A percentile compares a stretch with the other conserved stretches of the same genome.
Conservation (phyloP, 2,329 filamentous ascomycete species). For the Xylariaceae sp. region DNA sequence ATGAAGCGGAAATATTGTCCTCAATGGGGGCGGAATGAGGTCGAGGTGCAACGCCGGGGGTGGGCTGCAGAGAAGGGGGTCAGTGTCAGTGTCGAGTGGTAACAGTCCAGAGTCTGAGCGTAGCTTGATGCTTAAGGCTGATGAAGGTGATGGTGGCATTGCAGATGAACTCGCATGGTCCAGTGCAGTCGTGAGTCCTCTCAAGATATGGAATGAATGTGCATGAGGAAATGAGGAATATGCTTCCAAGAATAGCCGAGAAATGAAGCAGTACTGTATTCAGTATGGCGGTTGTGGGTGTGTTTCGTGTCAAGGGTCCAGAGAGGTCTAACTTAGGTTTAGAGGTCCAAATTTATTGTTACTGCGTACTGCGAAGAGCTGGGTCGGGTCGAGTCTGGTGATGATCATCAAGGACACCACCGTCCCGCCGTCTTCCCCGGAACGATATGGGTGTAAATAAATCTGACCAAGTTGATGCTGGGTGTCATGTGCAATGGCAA, state of each 20-base stretch:
- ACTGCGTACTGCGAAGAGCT: no score
- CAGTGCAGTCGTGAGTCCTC: slow-evolving; percentile 3
- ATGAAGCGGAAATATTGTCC: not conserved
- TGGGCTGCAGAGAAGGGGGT: not conserved
- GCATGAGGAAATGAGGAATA: not conserved
- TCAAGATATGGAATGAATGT: not conserved
- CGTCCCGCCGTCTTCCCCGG: slow-evolving; percentile 3
- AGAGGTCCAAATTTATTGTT: slow-evolving; percentile 21
- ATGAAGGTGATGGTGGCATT: slow-evolving; percentile 20
- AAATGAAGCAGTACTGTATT: slow-evolving; percentile 9
- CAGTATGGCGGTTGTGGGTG: slow-evolving; percentile 4
- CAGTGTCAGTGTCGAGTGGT: not conserved
- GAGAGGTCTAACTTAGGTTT: no score
- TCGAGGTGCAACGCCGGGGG: no score
- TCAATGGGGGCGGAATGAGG: not conserved
- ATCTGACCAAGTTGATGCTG: not conserved
- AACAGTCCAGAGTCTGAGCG: not conserved
- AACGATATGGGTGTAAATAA: not conserved
- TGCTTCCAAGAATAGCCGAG: slow-evolving; percentile 27
- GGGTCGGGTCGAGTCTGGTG: slow-evolving; percentile 7
- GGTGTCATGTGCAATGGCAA: not conserved
- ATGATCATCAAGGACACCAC: slow-evolving; percentile 7
- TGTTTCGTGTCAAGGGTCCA: slow-evolving; percentile 24
- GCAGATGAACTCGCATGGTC: slow-evolving; percentile 23
- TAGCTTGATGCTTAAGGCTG: slow-evolving; percentile 18